A percentile compares a stretch with the other conserved stretches of the same genome.
Conservation (phyloP, 208 protist genomes). For the Leishmania braziliensis region DNA sequence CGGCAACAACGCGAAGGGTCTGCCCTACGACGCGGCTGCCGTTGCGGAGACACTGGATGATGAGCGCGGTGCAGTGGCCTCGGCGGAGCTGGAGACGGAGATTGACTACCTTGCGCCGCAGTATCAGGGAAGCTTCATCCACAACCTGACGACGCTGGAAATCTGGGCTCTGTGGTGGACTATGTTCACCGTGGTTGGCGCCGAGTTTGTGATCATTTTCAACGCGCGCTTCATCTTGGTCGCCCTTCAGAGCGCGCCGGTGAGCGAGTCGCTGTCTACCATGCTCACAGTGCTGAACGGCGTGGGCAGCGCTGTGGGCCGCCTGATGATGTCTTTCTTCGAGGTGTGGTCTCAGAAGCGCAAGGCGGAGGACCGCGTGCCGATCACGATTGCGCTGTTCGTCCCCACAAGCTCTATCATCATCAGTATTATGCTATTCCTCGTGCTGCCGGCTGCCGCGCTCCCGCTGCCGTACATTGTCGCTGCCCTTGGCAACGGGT, state of each 20-base stretch:
- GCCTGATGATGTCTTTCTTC: conserved; percentile 58
- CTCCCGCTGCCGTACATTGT: conserved; percentile 61
- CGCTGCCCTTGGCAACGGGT: conserved; percentile 62
- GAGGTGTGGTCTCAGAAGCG: conserved; percentile 61
- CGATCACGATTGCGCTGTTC: conserved; percentile 51
- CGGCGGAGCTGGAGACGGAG: conserved; percentile 24
- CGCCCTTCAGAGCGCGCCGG: conserved; percentile 43
- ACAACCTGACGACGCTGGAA: conserved; percentile 38
- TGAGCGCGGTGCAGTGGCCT: neutral
- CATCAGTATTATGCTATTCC: conserved; percentile 44
- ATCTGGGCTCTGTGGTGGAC: conserved; percentile 64
- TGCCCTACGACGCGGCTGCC: conserved; percentile 15
- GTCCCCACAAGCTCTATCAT: conserved; percentile 46
- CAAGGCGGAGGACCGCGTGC: conserved; percentile 59
- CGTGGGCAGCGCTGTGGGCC: conserved; percentile 65
- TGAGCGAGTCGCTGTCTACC: conserved; percentile 33
- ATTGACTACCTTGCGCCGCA: conserved; percentile 68
- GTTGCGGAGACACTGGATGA: conserved; percentile 25
- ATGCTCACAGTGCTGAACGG: conserved; percentile 66
- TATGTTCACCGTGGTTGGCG: conserved; percentile 41
- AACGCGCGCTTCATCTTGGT: conserved; percentile 58
- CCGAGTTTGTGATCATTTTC: conserved; percentile 58
- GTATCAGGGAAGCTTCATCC: conserved; percentile 55
- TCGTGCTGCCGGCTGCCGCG: conserved; percentile 31
- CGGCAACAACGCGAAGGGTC: neutral